Evolutionary conservation across 1,284 basidiomycete genomes (phyloP).

Genomic region (Bondarzewia mesenterica): DNA sequence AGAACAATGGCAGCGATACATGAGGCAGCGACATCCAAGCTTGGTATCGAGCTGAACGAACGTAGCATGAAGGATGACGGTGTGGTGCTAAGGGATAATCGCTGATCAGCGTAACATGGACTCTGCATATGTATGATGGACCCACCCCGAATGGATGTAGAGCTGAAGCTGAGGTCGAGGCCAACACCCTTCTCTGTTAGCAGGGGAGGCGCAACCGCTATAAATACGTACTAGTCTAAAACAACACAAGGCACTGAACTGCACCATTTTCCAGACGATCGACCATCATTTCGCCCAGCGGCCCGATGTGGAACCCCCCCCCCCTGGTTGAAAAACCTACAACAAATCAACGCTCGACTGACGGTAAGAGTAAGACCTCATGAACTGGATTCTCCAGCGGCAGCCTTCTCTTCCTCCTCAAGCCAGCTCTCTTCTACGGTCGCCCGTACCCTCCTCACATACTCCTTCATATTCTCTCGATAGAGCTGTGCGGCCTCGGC

Average conservation of each 20-base stretch:
- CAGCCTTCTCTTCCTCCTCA: slow-evolving; percentile 67
- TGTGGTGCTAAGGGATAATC: background rate
- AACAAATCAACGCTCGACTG: no score
- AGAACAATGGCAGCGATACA: background rate
- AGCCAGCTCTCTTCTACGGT: slow-evolving; percentile 91
- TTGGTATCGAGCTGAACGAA: background rate
- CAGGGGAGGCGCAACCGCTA: background rate
- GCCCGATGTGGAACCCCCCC: background rate
- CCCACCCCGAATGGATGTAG: background rate
- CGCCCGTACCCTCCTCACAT: slow-evolving; percentile 84
- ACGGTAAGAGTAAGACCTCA: no score
- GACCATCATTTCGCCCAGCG: background rate
- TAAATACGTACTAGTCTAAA: background rate
- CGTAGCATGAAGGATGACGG: background rate
- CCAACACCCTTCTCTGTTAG: background rate
- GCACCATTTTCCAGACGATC: background rate
- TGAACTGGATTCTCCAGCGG: slow-evolving; percentile 20
- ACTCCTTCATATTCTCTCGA: slow-evolving; percentile 98
- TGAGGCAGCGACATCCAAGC: background rate
- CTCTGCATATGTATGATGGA: background rate
- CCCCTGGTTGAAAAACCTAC: no score
- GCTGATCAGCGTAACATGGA: background rate
- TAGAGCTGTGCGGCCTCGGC: slow-evolving; percentile 96
- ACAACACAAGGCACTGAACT: background rate
- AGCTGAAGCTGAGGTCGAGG: background rate